A percentile compares a stretch with the other conserved stretches of the same genome.
Evolutionary conservation across 148 eudicot genomes (phyloP).

Genomic region (Rhododendron griersonianum): DNA sequence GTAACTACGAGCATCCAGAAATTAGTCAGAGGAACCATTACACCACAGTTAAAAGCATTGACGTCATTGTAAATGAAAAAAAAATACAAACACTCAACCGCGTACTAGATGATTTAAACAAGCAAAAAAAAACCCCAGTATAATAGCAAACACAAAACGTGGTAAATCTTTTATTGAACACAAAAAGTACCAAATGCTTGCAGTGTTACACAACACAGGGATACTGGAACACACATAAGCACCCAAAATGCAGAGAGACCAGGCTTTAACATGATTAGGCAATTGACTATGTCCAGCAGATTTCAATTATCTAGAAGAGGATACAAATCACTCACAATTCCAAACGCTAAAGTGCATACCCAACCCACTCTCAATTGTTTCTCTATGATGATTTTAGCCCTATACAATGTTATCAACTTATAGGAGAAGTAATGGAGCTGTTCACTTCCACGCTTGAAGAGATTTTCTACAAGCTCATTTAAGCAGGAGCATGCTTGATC

Average conservation of each 20-base stretch:
- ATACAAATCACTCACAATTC: background rate
- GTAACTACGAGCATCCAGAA: constrained; percentile 7
- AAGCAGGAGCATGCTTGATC: background rate
- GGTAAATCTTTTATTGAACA: background rate
- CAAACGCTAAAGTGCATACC: background rate
- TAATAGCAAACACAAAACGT: background rate
- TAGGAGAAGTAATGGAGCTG: background rate
- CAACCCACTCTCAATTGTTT: background rate
- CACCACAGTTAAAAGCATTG: background rate
- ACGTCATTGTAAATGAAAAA: background rate
- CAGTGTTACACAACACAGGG: background rate
- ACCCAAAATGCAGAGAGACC: background rate
- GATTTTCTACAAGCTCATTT: background rate
- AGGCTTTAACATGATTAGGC: background rate
- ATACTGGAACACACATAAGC: background rate
- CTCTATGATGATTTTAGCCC: background rate
- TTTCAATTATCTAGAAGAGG: background rate
- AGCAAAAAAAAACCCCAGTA: background rate
- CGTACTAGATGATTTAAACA: background rate
- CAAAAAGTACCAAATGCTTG: background rate
- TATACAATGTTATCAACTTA: background rate
- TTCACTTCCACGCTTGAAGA: background rate
- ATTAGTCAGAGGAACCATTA: background rate
- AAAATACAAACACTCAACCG: background rate
- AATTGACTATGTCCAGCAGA: background rate